Base-by-base conservation (phyloP, 768 basidiomycete species). In the Pleurotus eryngii region DNA sequence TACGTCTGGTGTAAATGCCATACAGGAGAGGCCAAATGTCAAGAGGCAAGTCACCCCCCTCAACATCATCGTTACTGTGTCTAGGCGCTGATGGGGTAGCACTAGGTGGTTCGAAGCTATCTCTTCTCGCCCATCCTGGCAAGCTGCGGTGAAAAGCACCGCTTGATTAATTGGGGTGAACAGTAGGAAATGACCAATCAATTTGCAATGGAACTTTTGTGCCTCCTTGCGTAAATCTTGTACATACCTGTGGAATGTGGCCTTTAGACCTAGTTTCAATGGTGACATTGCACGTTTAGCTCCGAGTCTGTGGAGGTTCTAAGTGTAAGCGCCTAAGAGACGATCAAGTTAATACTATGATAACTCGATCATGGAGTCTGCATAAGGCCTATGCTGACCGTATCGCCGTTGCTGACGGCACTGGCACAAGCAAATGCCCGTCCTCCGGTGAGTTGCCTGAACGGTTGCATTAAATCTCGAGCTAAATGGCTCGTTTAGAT, bases 71-170 rank as follows among this genome's bases (percentile, higher is more conserved):
- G 37, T 42, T 14, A n/a, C 40, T 12, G 22, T 18, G 24, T 38
- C 27, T 26, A 17, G 20, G 22, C 26, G 20, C 30, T 45, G 18
- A 42, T 6, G 7, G 12, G 39, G 5, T 4, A 51, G 39, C 4
- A 26, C 11, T 37, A 67, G 68, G 27, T 73, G 70, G 70, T 67
- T 65, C 50, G 57, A 69, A 2, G 67, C 67, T 11, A 66, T 85
- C 45, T 66, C 68, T 9, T 65, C 72, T 3, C 74, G 82, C 46
- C 70, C 74, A 14, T 71, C 81, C 6, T 84, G 83, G 83, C 60
- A 68, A 54, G 75, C 75, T 3, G 74, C 83, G 1, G 70, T 67
- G 7, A 24, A 59, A 39, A 37, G 49, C 35, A 20, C 35, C 12
- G 22, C n/a, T 38, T 38, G 47, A 20, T 49, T 12, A 26, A 26